Evolutionary conservation across 2,329 filamentous ascomycete genomes (phyloP).

Genomic region (Neobulgaria alba): DNA sequence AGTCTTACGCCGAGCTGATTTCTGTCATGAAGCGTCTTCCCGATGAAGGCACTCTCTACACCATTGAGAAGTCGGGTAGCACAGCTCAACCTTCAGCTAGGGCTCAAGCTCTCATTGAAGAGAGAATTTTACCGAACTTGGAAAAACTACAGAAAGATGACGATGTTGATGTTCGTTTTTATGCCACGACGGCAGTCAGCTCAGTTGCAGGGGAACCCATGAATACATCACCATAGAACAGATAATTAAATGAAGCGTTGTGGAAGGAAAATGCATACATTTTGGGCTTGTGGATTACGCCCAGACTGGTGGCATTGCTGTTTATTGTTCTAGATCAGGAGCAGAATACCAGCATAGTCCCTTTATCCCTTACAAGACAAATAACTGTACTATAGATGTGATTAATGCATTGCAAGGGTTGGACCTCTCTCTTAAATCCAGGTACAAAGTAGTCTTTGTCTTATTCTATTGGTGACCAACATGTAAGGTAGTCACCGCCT

Average conservation of each 20-base stretch:
- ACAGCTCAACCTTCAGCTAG: constrained; percentile 55
- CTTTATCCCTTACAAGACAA: constrained; percentile 5
- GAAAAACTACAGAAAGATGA: constrained; percentile 96
- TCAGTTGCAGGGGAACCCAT: constrained; percentile 41
- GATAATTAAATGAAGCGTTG: constrained; percentile 17
- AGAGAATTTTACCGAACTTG: constrained; percentile 79
- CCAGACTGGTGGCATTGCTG: constrained; percentile 18
- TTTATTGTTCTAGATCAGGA: constrained; percentile 27
- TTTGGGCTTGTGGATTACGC: constrained; percentile 19
- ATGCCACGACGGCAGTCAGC: constrained; percentile 79
- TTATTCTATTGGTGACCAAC: too few relatives aligned
- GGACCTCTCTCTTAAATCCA: too few relatives aligned
- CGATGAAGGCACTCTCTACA: constrained; percentile 76
- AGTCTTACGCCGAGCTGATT: constrained; percentile 88
- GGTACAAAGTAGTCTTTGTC: too few relatives aligned
- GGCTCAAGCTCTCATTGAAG: constrained; percentile 72
- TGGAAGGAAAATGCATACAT: constrained; percentile 19
- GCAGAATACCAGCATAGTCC: constrained; percentile 28
- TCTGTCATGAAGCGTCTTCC: constrained; percentile 87
- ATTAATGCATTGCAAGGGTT: constrained; percentile 1
- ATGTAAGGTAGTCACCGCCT: constrained; percentile 7
- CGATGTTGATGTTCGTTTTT: constrained; percentile 96
- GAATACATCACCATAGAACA: constrained; percentile 40
- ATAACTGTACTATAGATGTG: constrained; percentile 9
- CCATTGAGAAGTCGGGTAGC: constrained; percentile 70